A percentile compares a stretch with the other conserved stretches of the same genome.
phyloP scores from a whole-genome alignment of 2,329 filamentous ascomycete species.

The Oidium heveae region DNA sequence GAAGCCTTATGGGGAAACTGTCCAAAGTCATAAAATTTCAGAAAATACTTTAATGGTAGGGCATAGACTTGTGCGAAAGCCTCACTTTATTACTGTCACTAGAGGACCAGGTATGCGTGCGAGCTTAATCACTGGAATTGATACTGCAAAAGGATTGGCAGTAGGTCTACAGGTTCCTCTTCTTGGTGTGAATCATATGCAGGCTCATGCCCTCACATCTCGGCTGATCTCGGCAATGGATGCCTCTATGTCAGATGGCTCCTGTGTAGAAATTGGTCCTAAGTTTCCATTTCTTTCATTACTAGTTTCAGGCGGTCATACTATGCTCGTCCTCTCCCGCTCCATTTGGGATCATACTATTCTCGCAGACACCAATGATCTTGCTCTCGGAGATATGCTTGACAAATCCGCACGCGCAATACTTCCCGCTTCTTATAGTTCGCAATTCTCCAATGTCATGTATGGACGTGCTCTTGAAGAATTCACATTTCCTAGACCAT shows the following conservation, averaged over 20 bases:
- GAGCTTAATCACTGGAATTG: conserved; percentile 53
- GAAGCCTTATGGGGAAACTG: conserved; percentile 5
- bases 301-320: conserved; percentile 81
- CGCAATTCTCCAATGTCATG: conserved; percentile 35
- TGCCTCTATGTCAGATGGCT: neutral
- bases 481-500: conserved; percentile 41
- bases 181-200: conserved; percentile 86
- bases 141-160: conserved; percentile 68
- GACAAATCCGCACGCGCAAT: conserved; percentile 68
- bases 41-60: conserved; percentile 11
- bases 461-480: conserved; percentile 59
- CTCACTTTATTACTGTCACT: conserved; percentile 74
- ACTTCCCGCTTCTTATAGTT: conserved; percentile 34
- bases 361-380: conserved; percentile 48
- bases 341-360: conserved; percentile 44
- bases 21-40: conserved; percentile 3
- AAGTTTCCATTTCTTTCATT: conserved; percentile 68
- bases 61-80: conserved; percentile 18
- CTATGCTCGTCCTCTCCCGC: conserved; percentile 54
- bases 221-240: conserved; percentile 43
- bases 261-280: conserved; percentile 16
- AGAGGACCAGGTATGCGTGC: conserved; percentile 72
- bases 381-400: conserved; percentile 71
- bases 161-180: conserved; percentile 64
- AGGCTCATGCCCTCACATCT: conserved; percentile 79